phyloP scores from a whole-genome alignment of 805 yeast genomes.

The Vanderwaltozyma yarrowii region DNA sequence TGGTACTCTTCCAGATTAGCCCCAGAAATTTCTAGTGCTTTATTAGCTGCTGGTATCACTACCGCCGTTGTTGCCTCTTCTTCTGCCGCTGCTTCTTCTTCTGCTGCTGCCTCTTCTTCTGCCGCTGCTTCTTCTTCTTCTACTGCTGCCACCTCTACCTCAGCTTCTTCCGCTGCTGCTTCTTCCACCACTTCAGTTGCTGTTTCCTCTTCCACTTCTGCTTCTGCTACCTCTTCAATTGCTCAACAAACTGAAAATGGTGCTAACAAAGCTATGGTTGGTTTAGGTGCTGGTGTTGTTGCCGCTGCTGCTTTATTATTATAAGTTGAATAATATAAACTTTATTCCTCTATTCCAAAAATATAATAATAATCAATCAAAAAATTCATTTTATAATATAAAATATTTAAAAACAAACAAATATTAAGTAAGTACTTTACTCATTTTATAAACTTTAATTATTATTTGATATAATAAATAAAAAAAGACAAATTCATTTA shows the following conservation, averaged over 20 bases:
- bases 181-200: conserved; percentile 14
- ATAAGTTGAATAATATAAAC: conserved; percentile 3
- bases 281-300: conserved; percentile 15
- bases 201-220: not conserved
- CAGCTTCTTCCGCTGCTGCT: conserved; percentile 21
- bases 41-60: conserved; percentile 1
- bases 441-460: no score
- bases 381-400: no score
- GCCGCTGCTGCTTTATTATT: conserved; percentile 17
- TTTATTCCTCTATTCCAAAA: no score
- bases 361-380: no score
- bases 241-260: conserved; percentile 16
- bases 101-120: not conserved
- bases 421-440: no score
- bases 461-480: no score
- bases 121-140: conserved; percentile 20
- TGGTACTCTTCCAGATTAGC: conserved; percentile 6
- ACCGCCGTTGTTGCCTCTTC: conserved; percentile 1
- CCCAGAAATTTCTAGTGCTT: conserved; percentile 3
- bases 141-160: conserved; percentile 6
- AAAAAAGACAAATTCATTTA: no score
- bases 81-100: not conserved
- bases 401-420: no score
- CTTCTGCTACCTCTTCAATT: conserved; percentile 10
- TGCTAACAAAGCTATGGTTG: conserved; percentile 14